Base-by-base conservation (phyloP, 352 stramenopile species). In the Phytophthora melonis region DNA sequence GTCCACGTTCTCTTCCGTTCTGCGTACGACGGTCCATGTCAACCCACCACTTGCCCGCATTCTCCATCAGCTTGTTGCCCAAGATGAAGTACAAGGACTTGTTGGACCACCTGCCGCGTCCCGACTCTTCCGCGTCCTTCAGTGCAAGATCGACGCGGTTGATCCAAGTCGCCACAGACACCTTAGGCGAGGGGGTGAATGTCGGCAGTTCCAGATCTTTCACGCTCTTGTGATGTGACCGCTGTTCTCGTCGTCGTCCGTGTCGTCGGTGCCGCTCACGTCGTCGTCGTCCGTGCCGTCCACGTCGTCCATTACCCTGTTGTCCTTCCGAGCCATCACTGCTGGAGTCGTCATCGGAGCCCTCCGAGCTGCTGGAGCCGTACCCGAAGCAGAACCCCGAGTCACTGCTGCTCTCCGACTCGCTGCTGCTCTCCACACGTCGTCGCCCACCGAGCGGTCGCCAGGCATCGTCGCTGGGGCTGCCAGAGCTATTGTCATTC, bases 121-220 rank as follows among this genome's bases (percentile, higher is more conserved):
- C 56, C 3, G 56, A 53, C 36, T 53, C 21, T 5, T 8, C 19
- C 7, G 41, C 36, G 11, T 18, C 55, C n/a, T 61, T 61, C 34
- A 61, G 14, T 6, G 55, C 32, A 11, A 52, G 19, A 21, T 63
- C 56, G 0, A 63, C 56, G 2, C 56, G 36, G 21, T 63, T 36
- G 32, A 63, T 63, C 56, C 56, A 63, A 3, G 56, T 63, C 56
- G 36, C 39, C 8, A 63, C 36, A 0, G 39, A 63, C 3, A 53
- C 56, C 7, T 63, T 63, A 9, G 55, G 55, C 5, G 55, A 62
- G 14, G 36, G 36, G 3, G 56, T 52, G 19, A 53, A 53, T 5
- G 56, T 62, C 8, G 56, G 56, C 19, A 62, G n/a, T 16, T 62
- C 56, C n/a, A 53, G 19, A 16, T 62, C 34, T 7, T 63, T 63